phyloP scores from a whole-genome alignment of 768 basidiomycete genomes.

The Fomitopsis serialis region DNA sequence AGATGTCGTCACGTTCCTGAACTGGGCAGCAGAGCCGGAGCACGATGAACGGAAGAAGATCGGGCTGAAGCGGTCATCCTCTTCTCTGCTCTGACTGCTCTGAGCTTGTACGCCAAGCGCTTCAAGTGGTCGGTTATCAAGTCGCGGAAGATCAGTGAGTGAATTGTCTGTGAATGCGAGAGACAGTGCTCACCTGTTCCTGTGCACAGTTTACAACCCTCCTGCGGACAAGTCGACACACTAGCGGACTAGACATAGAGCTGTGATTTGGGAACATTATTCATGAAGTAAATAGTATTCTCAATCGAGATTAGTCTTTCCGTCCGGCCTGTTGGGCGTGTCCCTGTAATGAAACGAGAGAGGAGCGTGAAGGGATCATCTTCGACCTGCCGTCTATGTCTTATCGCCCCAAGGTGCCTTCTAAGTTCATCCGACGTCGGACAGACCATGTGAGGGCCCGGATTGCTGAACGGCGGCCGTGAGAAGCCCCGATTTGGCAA shows the following conservation, averaged over 20 bases:
- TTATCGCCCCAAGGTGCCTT: too few relatives aligned
- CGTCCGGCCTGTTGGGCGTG: neutral
- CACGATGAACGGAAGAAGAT: conserved; percentile 97
- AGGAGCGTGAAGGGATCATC: too few relatives aligned
- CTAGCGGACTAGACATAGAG: conserved; percentile 8
- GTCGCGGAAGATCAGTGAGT: conserved; percentile 87
- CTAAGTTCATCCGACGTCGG: too few relatives aligned
- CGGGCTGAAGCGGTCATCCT: conserved; percentile 92
- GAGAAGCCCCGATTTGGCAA: neutral
- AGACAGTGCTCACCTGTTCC: conserved; percentile 2
- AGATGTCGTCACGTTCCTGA: conserved; percentile 92
- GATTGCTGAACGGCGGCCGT: neutral
- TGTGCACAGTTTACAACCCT: conserved; percentile 51
- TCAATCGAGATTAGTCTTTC: conserved; percentile 9
- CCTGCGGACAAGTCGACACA: conserved; percentile 42
- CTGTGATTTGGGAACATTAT: neutral
- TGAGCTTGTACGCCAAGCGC: conserved; percentile 87
- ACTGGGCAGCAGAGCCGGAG: conserved; percentile 97
- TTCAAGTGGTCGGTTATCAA: conserved; percentile 94
- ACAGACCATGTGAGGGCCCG: neutral
- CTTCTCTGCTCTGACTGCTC: conserved; percentile 75
- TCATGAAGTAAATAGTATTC: conserved; percentile 2
- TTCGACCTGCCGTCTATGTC: too few relatives aligned
- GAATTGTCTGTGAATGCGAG: neutral
- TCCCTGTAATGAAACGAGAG: too few relatives aligned